Base-by-base conservation (phyloP, 805 yeast genomes). In the Saturnispora zaruensis region DNA sequence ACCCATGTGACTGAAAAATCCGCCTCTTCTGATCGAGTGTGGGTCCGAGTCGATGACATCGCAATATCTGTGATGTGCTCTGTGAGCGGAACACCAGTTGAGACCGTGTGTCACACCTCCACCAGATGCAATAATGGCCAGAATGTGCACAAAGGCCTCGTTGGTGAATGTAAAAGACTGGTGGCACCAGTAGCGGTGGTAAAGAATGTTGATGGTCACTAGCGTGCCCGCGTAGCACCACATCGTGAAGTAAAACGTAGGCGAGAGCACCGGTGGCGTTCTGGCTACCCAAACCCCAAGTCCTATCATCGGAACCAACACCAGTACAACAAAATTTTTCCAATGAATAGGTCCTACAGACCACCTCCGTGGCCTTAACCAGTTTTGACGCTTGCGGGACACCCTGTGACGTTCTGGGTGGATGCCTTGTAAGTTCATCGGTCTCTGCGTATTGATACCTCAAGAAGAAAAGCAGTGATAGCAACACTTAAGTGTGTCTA, bases 1-100 rank as follows among this genome's bases (percentile, higher is more conserved):
- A 3, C 96, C 97, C 68, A 88, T 72, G 67, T 89, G 96, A 32
- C 91, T 80, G 77, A 80, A 89, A 59, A 77, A 67, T 58, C 88
- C 75, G 0, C 97, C 96, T 52, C 85, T 75, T 61, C 90, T 78
- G 36, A 85, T 82, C 60, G 81, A 81, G 66, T 87, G 88, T 1
- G 98, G 97, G 65, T 90, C 98, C 59, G 77, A 75, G 53, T 87
- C 95, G 0, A 95, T 84, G 9, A 59, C 41, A 62, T 90, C 96
- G 41, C 93, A 82, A 65, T 77, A 86, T 51, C 91, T 78, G 66
- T 90, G 97, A 68, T 90, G 97, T 4, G 93, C 89, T 52, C 95
- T 72, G 70, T 90, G 98, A 43, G 86, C 74, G 14, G 82, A 73
- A 21, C 86, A 82, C 95, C 95, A 88, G 77, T 83, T 76, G 59